Evolutionary conservation across 805 yeast species (phyloP), one percentile per base, ranked within the genome.

Genomic region (Brettanomyces nanus): DNA sequence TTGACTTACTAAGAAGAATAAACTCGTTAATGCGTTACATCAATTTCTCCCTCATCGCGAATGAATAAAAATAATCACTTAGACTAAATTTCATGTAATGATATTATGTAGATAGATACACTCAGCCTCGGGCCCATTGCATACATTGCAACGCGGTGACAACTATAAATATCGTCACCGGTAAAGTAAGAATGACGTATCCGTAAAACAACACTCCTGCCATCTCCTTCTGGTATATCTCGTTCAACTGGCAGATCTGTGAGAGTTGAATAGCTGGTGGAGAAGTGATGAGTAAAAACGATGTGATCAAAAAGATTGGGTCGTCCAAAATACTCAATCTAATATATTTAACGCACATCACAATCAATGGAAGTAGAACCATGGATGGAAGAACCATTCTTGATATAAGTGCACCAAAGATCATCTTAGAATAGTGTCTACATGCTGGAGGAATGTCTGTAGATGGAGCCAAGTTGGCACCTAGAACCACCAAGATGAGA

Each of bases 231-330:
- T 83, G 89, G 56, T 73, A 83, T 33, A 82, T 66, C 47, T 76
- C 80, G 54, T 83, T 83, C 49, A 83, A 63, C 52, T 81, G 90
- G 38, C 86, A 80, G 44, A 83, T 83, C 54, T 83, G 94, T 19
- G 87, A 79, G 40, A 83, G 63, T 58, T 83, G 94, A 46, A 83
- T 82, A 4, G 90, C 92, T 2, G 94, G 92, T 3, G 94, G 92
- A 1, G 87, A 74, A 3, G 81, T 74, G 1, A 89, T 82, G 44
- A 83, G 68, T 22, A 83, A 68, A 51, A 83, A 83, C 9, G 85
- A 77, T 31, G 84, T 89, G 43, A 83, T 75, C 49, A 83, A 63
- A 51, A 83, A 83, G 30, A 83, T 83, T 27, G 94, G 94, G 56
- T 83, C 94, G 54, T 80, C 86, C 56, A 83, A 63, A 26, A 83